Percentiles rank a stretch among this genome's conserved stretches.
Conservation (phyloP, 768 basidiomycete genomes). For the Leccinum broughii region DNA sequence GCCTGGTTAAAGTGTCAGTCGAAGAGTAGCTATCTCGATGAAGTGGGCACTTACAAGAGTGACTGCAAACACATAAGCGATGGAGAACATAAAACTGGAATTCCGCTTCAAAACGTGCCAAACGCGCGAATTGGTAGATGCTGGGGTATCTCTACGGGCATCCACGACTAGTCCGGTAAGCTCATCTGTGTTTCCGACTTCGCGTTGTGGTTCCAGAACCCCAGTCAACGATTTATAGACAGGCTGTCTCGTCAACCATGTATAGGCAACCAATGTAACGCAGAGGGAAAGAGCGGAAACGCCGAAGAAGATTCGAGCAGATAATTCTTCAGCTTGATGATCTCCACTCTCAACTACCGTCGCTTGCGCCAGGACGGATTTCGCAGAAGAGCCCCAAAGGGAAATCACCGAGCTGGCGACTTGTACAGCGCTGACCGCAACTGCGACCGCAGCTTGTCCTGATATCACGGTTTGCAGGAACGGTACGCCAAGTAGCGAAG, state of each 20-base stretch:
- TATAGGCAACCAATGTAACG: slow-evolving; percentile 50
- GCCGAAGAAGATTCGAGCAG: slow-evolving; percentile 73
- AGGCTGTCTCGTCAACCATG: slow-evolving; percentile 58
- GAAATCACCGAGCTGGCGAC: slow-evolving; percentile 63
- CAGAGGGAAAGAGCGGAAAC: slow-evolving; percentile 68
- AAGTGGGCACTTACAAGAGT: slow-evolving; percentile 62
- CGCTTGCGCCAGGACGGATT: slow-evolving; percentile 21
- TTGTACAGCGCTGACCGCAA: slow-evolving; percentile 78
- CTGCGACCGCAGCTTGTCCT: slow-evolving; percentile 84
- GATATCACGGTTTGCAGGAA: slow-evolving; percentile 80
- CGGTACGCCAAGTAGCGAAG: slow-evolving; percentile 72
- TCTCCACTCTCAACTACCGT: slow-evolving; percentile 19
- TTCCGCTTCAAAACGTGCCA: slow-evolving; percentile 64
- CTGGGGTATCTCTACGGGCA: slow-evolving; percentile 21
- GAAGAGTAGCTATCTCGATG: neutral
- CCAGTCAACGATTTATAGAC: slow-evolving; percentile 58
- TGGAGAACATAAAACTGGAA: slow-evolving; percentile 65
- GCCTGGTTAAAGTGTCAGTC: slow-evolving; percentile 49
- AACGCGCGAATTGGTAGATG: slow-evolving; percentile 44
- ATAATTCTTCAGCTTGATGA: slow-evolving; percentile 59
- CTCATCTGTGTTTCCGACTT: slow-evolving; percentile 28
- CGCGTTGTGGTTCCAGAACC: slow-evolving; percentile 41
- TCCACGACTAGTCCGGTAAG: slow-evolving; percentile 38
- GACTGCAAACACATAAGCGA: slow-evolving; percentile 73
- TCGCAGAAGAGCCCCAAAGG: slow-evolving; percentile 46